Conservation (phyloP, 805 yeast genomes). For the Kregervanrija delftensis region DNA sequence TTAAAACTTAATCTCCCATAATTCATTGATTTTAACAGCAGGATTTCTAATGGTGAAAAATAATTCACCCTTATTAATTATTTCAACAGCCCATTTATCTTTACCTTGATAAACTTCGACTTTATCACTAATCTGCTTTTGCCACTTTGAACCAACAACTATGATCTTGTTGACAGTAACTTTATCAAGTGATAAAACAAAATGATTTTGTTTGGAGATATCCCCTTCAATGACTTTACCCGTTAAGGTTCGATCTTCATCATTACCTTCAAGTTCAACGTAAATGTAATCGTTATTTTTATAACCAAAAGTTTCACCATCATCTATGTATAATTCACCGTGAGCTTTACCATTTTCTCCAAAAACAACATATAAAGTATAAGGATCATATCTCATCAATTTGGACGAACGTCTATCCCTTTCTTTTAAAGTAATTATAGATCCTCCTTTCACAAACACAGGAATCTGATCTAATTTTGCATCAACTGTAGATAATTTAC, state of each 20-base stretch:
- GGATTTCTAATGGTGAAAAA: constrained; percentile 42
- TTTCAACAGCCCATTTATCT: constrained; percentile 29
- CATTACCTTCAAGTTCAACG: constrained; percentile 33
- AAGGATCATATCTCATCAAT: constrained; percentile 75
- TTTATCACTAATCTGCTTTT: constrained; percentile 2
- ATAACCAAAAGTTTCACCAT: constrained; percentile 68
- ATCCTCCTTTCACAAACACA: constrained; percentile 70
- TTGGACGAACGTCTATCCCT: constrained; percentile 75
- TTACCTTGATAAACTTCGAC: constrained; percentile 33
- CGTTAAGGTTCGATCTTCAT: constrained; percentile 26
- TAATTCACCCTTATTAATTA: constrained; percentile 13
- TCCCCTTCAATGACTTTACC: constrained; percentile 22
- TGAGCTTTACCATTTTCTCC: constrained; percentile 39
- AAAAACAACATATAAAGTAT: constrained; percentile 61
- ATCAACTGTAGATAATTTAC: constrained; percentile 34
- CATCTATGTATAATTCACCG: constrained; percentile 65
- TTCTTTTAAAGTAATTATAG: constrained; percentile 58
- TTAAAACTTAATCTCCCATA: constrained; percentile 34
- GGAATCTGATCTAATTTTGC: constrained; percentile 62
- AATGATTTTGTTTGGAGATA: constrained; percentile 6
- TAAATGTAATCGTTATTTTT: constrained; percentile 42
- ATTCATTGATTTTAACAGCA: constrained; percentile 33
- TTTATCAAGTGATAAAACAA: constrained; percentile 22
- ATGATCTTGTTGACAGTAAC: constrained; percentile 50
- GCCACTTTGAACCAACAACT: constrained; percentile 32